Conservation (phyloP, 352 stramenopile genomes). For the Hyaloperonospora arabidopsidis region DNA sequence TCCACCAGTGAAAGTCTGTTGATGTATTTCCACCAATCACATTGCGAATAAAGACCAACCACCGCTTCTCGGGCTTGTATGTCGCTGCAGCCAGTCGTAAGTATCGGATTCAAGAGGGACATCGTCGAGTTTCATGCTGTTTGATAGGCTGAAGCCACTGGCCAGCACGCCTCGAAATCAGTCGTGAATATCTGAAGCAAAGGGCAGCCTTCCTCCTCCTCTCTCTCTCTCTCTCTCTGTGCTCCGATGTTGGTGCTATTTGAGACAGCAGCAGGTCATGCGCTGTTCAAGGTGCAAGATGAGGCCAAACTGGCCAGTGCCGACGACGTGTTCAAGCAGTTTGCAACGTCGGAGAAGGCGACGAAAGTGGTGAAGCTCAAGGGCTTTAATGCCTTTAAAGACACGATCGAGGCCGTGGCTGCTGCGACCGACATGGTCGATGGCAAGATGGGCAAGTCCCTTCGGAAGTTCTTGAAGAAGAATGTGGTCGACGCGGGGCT, state of each 20-base stretch:
- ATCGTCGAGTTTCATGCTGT: constrained; percentile 1
- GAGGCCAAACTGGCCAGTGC: constrained; percentile 87
- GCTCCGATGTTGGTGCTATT: constrained; percentile 96
- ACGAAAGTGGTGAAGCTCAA: constrained; percentile 91
- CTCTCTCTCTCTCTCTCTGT: not conserved
- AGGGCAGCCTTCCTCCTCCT: not conserved
- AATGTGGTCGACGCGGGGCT: constrained; percentile 91
- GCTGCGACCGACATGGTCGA: constrained; percentile 96
- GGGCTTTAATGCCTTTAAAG: constrained; percentile 97
- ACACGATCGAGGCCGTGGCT: constrained; percentile 97
- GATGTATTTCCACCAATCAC: not conserved
- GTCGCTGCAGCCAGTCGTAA: constrained; percentile 30
- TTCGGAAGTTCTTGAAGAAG: constrained; percentile 99
- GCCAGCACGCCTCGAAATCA: constrained; percentile 15
- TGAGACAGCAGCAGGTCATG: constrained; percentile 98
- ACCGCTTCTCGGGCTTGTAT: not conserved
- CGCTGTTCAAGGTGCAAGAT: constrained; percentile 98
- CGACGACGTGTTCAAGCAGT: constrained; percentile 90
- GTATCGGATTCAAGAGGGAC: constrained; percentile 8
- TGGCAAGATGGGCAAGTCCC: constrained; percentile 93
- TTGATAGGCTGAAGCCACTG: constrained; percentile 5
- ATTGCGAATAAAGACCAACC: not conserved
- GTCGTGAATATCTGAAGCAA: constrained; percentile 24
- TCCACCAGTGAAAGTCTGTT: constrained; percentile 37
- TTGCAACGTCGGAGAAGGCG: constrained; percentile 86